Evolutionary conservation across 495 filamentous ascomycete genomes (phyloP), one percentile per base, ranked within the genome.

Genomic region (Jackrogersella multiformis): DNA sequence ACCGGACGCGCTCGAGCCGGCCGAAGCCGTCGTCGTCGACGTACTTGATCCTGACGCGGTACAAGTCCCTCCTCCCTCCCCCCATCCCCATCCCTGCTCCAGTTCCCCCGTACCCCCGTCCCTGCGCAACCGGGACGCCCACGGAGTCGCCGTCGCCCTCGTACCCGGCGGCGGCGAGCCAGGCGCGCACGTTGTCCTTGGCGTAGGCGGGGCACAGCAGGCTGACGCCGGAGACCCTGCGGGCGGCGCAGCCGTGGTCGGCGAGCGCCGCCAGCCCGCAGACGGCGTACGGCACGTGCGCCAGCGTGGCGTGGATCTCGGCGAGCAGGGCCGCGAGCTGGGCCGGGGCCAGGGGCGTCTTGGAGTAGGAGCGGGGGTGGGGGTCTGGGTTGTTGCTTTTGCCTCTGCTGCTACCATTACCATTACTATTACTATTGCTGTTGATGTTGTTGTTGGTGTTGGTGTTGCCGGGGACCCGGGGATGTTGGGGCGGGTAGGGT

Each of bases 221-320:
- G 8, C 64, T 74, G 20, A 80, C 58, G 9, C 71, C 54, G 6
- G 34, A 46, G 0, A 72, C 70, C 0, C 38, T 36, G 1, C 69
- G 58, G n/a, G 52, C 42, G 2, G 63, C 36, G 49, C 67, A 74
- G 12, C 78, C 79, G 71, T 78, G 75, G n/a, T 73, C 71, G 6
- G 61, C 56, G 4, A 82, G 69, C 20, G 78, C 78, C 2, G 67
- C 73, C 9, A 74, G 75, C 3, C 80, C 79, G 58, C 71, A 71
- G 24, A 82, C 74, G 5, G 73, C 77, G 73, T 81, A 82, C 23
- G 69, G 75, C 4, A 76, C 74, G 60, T 81, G 77, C 2, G 39
- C 23, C 9, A 80, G 60, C 1, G 70, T 63, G 0, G 45, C 44
- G 61, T 79, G 69, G 34, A 82, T 38, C 13, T 60, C 56, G 48